These are phyloP conservation scores for Amesomyces nigricolor DNA, from an alignment of 2,329 filamentous ascomycete genomes.

Conservation along the genomic window DNA sequence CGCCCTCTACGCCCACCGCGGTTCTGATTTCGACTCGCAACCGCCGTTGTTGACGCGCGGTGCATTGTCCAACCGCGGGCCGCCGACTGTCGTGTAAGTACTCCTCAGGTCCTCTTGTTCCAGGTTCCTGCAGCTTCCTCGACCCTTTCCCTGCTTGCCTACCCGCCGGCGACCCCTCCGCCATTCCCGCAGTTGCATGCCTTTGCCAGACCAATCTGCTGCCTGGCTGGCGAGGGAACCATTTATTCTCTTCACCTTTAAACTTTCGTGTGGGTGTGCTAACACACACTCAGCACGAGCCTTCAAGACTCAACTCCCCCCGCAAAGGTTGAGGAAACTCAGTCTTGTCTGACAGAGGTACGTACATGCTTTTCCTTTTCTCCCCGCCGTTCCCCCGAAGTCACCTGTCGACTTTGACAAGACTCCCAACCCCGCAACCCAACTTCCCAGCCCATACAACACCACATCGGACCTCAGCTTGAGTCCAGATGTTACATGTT, in stretches of 20 bases:
- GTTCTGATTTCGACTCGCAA: conserved; percentile 11
- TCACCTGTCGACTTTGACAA: not conserved
- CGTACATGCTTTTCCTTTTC: conserved; percentile 14
- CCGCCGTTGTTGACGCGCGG: conserved; percentile 10
- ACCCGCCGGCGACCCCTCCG: conserved; percentile 17
- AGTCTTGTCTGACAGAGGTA: conserved; percentile 9
- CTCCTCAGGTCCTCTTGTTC: conserved; percentile 4
- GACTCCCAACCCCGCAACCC: not conserved
- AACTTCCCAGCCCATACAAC: not conserved
- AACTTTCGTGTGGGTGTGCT: not conserved
- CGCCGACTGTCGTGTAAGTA: conserved; percentile 22
- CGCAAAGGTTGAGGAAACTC: not conserved
- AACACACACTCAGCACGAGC: conserved; percentile 2
- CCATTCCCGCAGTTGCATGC: conserved; percentile 21
- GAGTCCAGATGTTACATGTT: conserved; percentile 4
- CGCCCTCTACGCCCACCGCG: conserved; percentile 15
- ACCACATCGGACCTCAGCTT: not conserved
- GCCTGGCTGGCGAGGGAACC: not conserved
- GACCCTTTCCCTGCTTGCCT: conserved; percentile 16
- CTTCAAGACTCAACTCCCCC: too few relatives aligned
- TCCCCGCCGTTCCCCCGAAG: not conserved
- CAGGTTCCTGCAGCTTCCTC: conserved; percentile 9
- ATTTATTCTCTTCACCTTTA: conserved; percentile 8
- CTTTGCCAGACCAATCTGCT: conserved; percentile 14
- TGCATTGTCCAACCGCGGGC: conserved; percentile 6